These are phyloP conservation scores for Elymus sibiricus DNA, from an alignment of 176 grass and related monocot genomes.

Conservation along the genomic window DNA sequence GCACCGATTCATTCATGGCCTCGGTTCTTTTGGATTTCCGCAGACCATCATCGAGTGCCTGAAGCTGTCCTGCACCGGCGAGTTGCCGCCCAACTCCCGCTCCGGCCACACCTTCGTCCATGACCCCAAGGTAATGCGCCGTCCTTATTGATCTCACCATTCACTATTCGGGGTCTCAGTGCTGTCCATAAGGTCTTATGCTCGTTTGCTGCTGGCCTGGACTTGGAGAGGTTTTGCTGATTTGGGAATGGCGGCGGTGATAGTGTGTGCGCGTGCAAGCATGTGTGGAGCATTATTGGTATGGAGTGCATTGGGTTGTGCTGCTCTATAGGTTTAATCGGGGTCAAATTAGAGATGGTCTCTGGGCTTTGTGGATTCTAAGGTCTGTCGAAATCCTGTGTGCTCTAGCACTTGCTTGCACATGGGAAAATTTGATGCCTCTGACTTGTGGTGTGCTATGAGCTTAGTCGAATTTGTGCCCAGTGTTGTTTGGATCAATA, in stretches of 20 bases:
- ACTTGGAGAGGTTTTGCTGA: background rate
- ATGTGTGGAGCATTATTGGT: too few species aligned
- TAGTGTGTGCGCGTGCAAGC: background rate
- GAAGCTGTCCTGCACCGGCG: constrained; percentile 94
- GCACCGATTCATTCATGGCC: background rate
- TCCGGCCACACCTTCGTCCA: constrained; percentile 95
- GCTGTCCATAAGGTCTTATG: background rate
- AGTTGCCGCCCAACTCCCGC: constrained; percentile 87
- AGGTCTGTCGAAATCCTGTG: background rate
- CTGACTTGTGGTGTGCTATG: background rate
- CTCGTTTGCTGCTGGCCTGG: background rate
- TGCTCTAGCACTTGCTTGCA: background rate
- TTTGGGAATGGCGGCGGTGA: background rate
- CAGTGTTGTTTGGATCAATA: background rate
- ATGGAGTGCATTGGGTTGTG: background rate
- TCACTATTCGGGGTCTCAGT: background rate
- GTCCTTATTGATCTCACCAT: background rate
- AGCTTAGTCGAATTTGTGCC: background rate
- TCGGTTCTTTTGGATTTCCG: constrained; percentile 10
- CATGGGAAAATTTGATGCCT: background rate
- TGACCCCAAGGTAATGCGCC: constrained; percentile 66
- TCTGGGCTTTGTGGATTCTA: background rate
- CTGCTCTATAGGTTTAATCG: background rate
- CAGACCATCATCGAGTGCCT: constrained; percentile 98
- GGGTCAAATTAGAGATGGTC: background rate